Evolutionary conservation across 306 rosid genomes (phyloP).

Genomic region (Corylus avellana): DNA sequence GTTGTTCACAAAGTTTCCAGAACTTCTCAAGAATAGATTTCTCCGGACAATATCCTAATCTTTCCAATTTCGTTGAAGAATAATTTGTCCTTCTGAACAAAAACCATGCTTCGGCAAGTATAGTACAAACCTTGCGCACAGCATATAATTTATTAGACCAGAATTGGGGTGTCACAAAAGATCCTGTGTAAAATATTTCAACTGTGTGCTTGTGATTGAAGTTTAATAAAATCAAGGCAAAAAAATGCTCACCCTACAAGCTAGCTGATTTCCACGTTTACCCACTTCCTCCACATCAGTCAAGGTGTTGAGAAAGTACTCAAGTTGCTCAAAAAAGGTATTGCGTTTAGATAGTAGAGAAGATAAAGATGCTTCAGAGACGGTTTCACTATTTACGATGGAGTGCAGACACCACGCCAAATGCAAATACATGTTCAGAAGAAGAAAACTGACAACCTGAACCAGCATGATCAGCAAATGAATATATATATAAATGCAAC

Average conservation of each 20-base stretch:
- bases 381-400: slow-evolving; percentile 46
- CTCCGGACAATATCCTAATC: slow-evolving; percentile 69
- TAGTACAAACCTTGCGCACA: slow-evolving; percentile 65
- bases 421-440: slow-evolving; percentile 71
- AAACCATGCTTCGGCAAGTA: slow-evolving; percentile 69
- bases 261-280: slow-evolving; percentile 66
- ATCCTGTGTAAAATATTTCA: slow-evolving; percentile 1
- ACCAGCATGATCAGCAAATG: slow-evolving; percentile 34
- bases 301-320: slow-evolving; percentile 56
- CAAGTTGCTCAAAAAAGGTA: slow-evolving; percentile 67
- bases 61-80: slow-evolving; percentile 62
- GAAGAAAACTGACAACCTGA: slow-evolving; percentile 85
- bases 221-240: slow-evolving; percentile 6
- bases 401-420: slow-evolving; percentile 73
- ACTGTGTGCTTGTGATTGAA: slow-evolving; percentile 16
- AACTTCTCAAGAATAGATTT: slow-evolving; percentile 52
- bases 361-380: slow-evolving; percentile 61
- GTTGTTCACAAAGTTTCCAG: slow-evolving; percentile 81
- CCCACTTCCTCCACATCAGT: slow-evolving; percentile 47
- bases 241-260: slow-evolving; percentile 63
- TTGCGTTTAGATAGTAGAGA: slow-evolving; percentile 61
- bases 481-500: slow-evolving; percentile 21
- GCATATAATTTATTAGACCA: slow-evolving; percentile 36
- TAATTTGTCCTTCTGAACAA: slow-evolving; percentile 51
- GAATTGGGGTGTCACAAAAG: slow-evolving; percentile 19